Base-by-base conservation (phyloP, 352 stramenopile species). In the Pythium dissotocum region DNA sequence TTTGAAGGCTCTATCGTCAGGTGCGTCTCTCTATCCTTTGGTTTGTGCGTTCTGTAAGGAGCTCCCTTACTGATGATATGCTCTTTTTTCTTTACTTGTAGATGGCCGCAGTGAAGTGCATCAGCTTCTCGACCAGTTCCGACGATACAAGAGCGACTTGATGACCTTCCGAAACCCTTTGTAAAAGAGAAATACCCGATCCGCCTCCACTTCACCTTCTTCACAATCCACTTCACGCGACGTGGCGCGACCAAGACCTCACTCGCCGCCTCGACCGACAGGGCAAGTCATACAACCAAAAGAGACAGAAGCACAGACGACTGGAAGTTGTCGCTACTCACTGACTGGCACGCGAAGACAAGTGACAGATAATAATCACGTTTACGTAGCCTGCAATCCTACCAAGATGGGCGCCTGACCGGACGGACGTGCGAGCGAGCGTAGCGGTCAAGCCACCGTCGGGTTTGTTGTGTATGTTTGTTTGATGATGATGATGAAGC, bases 101-200 rank as follows among this genome's bases (percentile, higher is more conserved):
- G 86, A 94, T 67, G 84, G 86, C 33, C 78, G 75, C 52, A 61
- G 75, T n/a, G 80, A 91, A 54, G 75, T 83, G 14, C 71, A 76
- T 48, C 80, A 75, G 28, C 69, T 94, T 40, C 72, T 92, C 40
- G 85, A 91, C 2, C 80, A 91, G 67, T 92, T 88, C 72, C 84
- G 86, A 56, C 82, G 84, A 58, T 76, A 88, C 65, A 91, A 90
- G 67, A 79, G 62, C 63, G 83, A 94, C 57, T 63, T 94, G 68
- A 72, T 94, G 58, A 86, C 77, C 61, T 90, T 91, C 65, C 79
- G 86, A 54, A 87, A 77, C 58, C 69, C 86, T 68, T 76, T 89
- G 80, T 94, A 91, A 72, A 71, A 28, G 36, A 55, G 54, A 65
- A 57, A 57, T 57, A 36, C 49, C 24, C 49, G 10, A 28, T 24